These are phyloP conservation scores for Chrysanthemum makinoi DNA, from an alignment of 129 eudicot species.

Conservation along the genomic window DNA sequence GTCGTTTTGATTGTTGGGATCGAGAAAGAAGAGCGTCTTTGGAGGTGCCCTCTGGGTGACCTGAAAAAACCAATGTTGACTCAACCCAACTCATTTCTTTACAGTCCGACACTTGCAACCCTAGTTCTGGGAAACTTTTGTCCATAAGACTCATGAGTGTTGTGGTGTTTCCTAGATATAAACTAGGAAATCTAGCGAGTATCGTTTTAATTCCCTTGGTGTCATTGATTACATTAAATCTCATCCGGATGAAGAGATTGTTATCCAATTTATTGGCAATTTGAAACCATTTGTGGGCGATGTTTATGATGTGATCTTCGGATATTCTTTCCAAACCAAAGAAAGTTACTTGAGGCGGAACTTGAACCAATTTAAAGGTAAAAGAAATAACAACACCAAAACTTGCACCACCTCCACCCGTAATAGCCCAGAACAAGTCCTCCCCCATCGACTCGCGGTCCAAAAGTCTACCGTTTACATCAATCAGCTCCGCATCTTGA, in stretches of 20 bases:
- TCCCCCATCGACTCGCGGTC: slow-evolving; percentile 59
- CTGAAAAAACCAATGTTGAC: slow-evolving; percentile 33
- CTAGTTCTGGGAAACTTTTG: slow-evolving; percentile 34
- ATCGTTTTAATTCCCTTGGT: slow-evolving; percentile 4
- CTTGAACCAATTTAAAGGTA: slow-evolving; percentile 38
- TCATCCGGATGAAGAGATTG: slow-evolving; percentile 43
- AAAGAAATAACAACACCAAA: slow-evolving; percentile 50
- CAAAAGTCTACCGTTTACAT: slow-evolving; percentile 40
- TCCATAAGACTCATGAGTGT: slow-evolving; percentile 28
- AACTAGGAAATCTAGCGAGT: slow-evolving; percentile 17
- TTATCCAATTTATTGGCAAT: slow-evolving; percentile 28
- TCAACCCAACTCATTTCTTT: slow-evolving; percentile 47
- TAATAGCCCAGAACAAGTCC: slow-evolving; percentile 66
- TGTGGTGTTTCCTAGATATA: slow-evolving; percentile 41
- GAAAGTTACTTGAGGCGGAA: slow-evolving; percentile 39
- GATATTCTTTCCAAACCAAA: slow-evolving; percentile 28
- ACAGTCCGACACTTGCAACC: slow-evolving; percentile 23
- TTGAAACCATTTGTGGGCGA: slow-evolving; percentile 31
- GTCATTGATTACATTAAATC: slow-evolving; percentile 15
- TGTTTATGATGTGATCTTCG: slow-evolving; percentile 20
- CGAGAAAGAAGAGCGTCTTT: slow-evolving; percentile 29
- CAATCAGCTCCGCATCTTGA: slow-evolving; percentile 41
- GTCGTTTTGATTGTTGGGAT: slow-evolving; percentile 18
- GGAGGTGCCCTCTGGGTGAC: slow-evolving; percentile 31
- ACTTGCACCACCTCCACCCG: slow-evolving; percentile 64